Conservation (phyloP, 768 basidiomycete genomes). For the Lactarius sp. region DNA sequence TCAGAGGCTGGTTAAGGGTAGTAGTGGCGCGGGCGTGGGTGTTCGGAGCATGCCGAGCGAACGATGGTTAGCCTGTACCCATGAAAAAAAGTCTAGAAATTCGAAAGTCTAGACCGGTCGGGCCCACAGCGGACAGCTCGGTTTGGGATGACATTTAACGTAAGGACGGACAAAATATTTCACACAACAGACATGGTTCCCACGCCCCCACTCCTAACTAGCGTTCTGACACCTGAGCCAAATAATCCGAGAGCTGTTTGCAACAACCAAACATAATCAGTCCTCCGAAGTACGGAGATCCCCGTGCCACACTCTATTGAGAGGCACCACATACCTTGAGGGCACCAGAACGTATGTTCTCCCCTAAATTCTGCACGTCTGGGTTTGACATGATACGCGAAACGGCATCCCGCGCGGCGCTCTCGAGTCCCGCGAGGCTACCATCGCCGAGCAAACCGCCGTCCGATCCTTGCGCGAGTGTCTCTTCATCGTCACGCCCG, state of each 20-base stretch:
- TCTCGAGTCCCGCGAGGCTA: conserved; percentile 49
- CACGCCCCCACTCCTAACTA: neutral
- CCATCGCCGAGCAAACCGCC: conserved; percentile 51
- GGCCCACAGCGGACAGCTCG: neutral
- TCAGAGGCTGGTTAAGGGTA: too few relatives aligned
- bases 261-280: neutral
- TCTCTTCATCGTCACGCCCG: conserved; percentile 76
- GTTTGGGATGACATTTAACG: neutral
- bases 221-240: conserved; percentile 45
- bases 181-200: neutral
- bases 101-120: neutral
- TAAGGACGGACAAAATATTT: conserved; percentile 3
- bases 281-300: neutral
- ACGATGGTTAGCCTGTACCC: too few relatives aligned
- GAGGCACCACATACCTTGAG: conserved; percentile 56
- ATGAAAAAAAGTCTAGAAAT: neutral
- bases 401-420: conserved; percentile 71
- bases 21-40: too few relatives aligned
- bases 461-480: conserved; percentile 42
- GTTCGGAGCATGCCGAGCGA: too few relatives aligned
- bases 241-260: conserved; percentile 41
- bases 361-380: conserved; percentile 81
- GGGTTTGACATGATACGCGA: conserved; percentile 73
- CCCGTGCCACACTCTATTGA: neutral
- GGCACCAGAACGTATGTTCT: conserved; percentile 73